Evolutionary conservation across 352 stramenopile species (phyloP).

Genomic region (Phytophthora ohioensis): DNA sequence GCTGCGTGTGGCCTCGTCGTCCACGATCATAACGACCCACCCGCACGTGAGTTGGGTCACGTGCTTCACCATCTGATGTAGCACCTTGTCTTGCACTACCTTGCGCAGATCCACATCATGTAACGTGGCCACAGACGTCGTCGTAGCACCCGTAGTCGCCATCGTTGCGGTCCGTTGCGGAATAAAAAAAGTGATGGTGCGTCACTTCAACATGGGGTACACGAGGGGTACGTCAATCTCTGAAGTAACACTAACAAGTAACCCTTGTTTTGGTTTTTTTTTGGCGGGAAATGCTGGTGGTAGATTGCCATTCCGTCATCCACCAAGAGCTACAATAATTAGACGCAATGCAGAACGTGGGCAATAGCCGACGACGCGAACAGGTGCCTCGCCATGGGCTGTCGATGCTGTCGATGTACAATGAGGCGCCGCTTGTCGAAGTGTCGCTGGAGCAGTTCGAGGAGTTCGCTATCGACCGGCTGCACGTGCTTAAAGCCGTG

Average conservation of each 20-base stretch:
- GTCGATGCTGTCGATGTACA: constrained; percentile 94
- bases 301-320: constrained; percentile 9
- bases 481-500: constrained; percentile 92
- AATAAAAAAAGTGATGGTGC: constrained; percentile 24
- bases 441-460: constrained; percentile 99
- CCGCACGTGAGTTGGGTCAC: constrained; percentile 78
- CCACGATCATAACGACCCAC: constrained; percentile 96
- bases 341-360: constrained; percentile 83
- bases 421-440: constrained; percentile 93
- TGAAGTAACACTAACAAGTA: constrained; percentile 9
- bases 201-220: constrained; percentile 14
- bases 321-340: neutral
- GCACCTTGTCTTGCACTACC: constrained; percentile 84
- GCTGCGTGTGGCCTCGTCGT: constrained; percentile 93
- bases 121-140: constrained; percentile 22
- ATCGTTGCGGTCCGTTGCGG: constrained; percentile 8
- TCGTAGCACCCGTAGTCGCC: neutral
- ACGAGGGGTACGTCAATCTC: neutral
- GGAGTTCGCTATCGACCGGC: constrained; percentile 96
- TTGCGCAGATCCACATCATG: constrained; percentile 76
- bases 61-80: constrained; percentile 87
- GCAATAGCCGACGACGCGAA: constrained; percentile 68
- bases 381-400: constrained; percentile 52
- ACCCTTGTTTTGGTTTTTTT: constrained; percentile 14
- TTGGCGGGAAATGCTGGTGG: constrained; percentile 40